A percentile compares a stretch with the other conserved stretches of the same genome.
Conservation (phyloP, 2,329 filamentous ascomycete species). For the Calycina marina region DNA sequence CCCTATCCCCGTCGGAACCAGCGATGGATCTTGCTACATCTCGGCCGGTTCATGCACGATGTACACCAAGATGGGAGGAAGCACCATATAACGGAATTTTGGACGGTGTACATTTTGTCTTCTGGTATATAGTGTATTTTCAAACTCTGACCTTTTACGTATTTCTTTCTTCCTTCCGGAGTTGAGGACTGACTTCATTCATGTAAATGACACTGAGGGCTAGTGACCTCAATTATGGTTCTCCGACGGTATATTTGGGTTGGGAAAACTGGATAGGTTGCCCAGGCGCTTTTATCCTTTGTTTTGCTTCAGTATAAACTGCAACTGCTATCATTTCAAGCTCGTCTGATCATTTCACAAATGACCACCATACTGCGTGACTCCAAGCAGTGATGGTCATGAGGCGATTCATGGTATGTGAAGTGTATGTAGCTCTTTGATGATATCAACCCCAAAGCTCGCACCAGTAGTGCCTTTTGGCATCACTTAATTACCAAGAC, state of each 20-base stretch:
- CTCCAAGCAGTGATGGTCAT: too few relatives aligned
- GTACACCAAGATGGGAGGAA: constrained; percentile 17
- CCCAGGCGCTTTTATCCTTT: too few relatives aligned
- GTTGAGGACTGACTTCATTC: constrained; percentile 1
- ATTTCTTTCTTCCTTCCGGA: constrained; percentile 3
- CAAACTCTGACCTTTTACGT: too few relatives aligned
- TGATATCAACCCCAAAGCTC: too few relatives aligned
- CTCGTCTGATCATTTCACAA: too few relatives aligned
- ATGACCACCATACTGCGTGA: too few relatives aligned
- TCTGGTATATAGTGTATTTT: constrained; percentile 15
- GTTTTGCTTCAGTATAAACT: too few relatives aligned
- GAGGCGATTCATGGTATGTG: too few relatives aligned
- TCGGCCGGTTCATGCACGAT: constrained; percentile 7
- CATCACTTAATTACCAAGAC: too few relatives aligned
- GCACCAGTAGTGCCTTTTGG: too few relatives aligned
- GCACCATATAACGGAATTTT: background rate
- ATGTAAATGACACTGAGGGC: background rate
- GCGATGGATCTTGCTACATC: constrained; percentile 20
- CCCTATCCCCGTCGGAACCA: constrained; percentile 12
- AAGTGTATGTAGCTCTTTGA: too few relatives aligned
- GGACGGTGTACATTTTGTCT: constrained; percentile 6
- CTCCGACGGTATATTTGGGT: background rate
- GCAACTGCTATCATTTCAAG: too few relatives aligned
- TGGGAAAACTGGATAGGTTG: background rate
- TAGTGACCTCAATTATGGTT: background rate